Evolutionary conservation across 2,329 filamentous ascomycete genomes (phyloP), one percentile per base, ranked within the genome.

Genomic region (Fusarium verrucosum): DNA sequence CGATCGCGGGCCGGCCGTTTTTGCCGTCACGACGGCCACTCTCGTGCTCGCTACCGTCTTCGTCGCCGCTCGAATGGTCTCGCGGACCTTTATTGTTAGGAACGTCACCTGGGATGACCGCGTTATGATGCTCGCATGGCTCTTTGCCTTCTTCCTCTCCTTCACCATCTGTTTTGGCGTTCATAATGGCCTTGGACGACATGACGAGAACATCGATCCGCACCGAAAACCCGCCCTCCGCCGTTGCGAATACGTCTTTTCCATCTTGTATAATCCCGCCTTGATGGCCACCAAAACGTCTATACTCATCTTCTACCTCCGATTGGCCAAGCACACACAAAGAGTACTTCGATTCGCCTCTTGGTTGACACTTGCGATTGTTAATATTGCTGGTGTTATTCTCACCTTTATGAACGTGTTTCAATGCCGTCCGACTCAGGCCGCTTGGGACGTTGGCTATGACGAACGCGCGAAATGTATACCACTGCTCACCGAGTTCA

Each of bases 261-360:
- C 86, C 8, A 82, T 89, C 33, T 74, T 89, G 36, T 65, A 94
- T 88, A 96, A 97, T 73, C 93, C 93, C 13, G 90, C 92, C 5
- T 82, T 97, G 53, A 96, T 96, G 92, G 88, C 90, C 4, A 92
- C 92, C 46, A 97, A 97, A 78, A 93, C 92, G 0, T 96, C 92
- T n/a, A 92, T 97, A 70, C 83, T 97, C 56, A 84, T 95, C 50
- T 97, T 97, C 77, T 97, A 96, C 78, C 83, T 97, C 45, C 89
- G 90, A 36, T 83, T 97, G 43, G 91, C 92, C 23, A 90, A 89
- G 70, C 91, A 92, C 58, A 89, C 86, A 1, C 88, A 96, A 67
- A 87, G 87, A 63, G 82, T 94, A 45, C 89, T 97, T 66, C 87
- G 90, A 58, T 86, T 90, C 77, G 88, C 89, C n/a, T 95, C 92